Evolutionary conservation across 768 basidiomycete species (phyloP).

Genomic region (Psilocybe sp.): DNA sequence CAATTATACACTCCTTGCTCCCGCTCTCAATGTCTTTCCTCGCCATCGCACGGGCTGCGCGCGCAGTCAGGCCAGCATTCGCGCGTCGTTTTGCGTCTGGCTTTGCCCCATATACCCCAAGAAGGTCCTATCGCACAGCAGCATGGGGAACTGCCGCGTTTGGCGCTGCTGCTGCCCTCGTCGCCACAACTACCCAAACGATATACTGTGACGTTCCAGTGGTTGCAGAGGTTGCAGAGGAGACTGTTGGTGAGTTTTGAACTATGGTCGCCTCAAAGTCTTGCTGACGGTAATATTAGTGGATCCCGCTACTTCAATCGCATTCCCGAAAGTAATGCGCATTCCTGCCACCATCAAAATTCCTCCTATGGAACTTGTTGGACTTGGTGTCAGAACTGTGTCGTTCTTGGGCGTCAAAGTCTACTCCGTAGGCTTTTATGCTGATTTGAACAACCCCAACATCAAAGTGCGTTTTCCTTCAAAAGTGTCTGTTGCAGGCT

Average conservation of each 20-base stretch:
- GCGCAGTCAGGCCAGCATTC: constrained; percentile 11
- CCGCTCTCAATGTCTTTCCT: constrained; percentile 15
- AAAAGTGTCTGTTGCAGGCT: not conserved
- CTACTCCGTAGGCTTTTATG: constrained; percentile 89
- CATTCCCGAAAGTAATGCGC: constrained; percentile 64
- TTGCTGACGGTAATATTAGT: constrained; percentile 31
- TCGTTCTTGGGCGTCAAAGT: constrained; percentile 87
- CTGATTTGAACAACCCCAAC: constrained; percentile 67
- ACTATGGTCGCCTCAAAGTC: not conserved
- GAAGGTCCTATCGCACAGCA: constrained; percentile 16
- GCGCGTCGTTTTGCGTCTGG: constrained; percentile 16
- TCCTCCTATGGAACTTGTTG: constrained; percentile 69
- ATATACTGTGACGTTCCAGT: constrained; percentile 41
- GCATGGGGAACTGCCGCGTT: constrained; percentile 32
- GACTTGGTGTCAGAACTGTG: constrained; percentile 84
- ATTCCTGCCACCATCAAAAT: constrained; percentile 63
- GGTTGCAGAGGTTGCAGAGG: constrained; percentile 13
- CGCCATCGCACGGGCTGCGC: constrained; percentile 13
- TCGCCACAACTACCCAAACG: constrained; percentile 19
- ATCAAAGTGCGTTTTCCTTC: constrained; percentile 42
- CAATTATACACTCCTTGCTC: not conserved
- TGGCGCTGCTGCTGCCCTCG: constrained; percentile 16
- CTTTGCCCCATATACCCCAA: constrained; percentile 11
- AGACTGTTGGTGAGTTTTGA: constrained; percentile 22
- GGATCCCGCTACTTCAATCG: constrained; percentile 72